Evolutionary conservation across 2,329 filamentous ascomycete genomes (phyloP).

Genomic region (Talaromyces atroroseus): DNA sequence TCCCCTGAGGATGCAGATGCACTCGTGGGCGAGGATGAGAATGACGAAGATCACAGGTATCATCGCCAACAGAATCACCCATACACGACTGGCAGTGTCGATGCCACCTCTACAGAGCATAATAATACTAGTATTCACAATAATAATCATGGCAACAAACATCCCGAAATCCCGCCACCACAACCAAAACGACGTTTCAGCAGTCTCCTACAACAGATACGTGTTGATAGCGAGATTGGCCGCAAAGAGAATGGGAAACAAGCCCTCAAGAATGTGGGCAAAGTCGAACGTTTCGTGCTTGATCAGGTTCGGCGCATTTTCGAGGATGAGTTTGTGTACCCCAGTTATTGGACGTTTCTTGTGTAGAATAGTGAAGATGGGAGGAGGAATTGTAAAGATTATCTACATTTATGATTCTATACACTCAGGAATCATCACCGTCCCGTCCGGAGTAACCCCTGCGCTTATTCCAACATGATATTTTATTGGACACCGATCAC

Average conservation of each 20-base stretch:
- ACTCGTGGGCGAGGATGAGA: conserved; percentile 50
- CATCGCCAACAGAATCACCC: conserved; percentile 28
- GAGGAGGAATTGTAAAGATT: not conserved
- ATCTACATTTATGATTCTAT: too few species aligned
- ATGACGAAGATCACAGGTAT: not conserved
- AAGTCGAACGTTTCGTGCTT: conserved; percentile 94
- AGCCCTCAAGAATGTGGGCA: conserved; percentile 95
- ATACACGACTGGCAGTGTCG: conserved; percentile 18
- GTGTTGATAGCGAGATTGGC: conserved; percentile 96
- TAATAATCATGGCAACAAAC: not conserved
- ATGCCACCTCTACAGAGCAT: not conserved
- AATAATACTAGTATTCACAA: not conserved
- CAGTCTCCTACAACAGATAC: conserved; percentile 80
- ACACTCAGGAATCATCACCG: too few species aligned
- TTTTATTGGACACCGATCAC: too few species aligned
- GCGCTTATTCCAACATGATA: too few species aligned
- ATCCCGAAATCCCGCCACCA: conserved; percentile 19
- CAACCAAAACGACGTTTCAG: conserved; percentile 26
- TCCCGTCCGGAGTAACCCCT: not conserved
- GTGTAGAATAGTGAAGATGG: conserved; percentile 48
- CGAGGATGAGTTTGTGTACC: conserved; percentile 97
- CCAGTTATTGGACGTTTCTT: conserved; percentile 96
- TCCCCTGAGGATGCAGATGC: conserved; percentile 85
- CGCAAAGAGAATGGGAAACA: conserved; percentile 87
- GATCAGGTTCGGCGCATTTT: conserved; percentile 96